Evolutionary conservation across 345 rosid genomes (phyloP).

Genomic region (Adansonia digitata): DNA sequence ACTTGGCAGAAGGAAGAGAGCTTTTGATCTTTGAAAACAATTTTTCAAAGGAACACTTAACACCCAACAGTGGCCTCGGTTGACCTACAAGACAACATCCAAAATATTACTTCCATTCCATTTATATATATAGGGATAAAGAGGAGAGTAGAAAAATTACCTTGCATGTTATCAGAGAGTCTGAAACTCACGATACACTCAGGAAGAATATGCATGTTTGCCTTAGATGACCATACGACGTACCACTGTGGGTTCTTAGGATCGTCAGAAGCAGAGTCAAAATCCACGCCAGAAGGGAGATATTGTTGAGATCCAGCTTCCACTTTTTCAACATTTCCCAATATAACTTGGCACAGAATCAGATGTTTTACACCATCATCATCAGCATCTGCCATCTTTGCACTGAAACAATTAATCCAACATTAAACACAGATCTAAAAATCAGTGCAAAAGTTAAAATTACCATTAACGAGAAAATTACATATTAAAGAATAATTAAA

Average conservation of each 20-base stretch:
- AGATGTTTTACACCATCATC: slow-evolving; percentile 40
- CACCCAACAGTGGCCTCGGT: background rate
- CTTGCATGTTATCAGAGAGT: slow-evolving; percentile 13
- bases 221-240: slow-evolving; percentile 37
- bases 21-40: slow-evolving; percentile 30
- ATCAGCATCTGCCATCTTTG: slow-evolving; percentile 27
- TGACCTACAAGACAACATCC: slow-evolving; percentile 16
- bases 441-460: background rate
- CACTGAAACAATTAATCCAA: slow-evolving; percentile 21
- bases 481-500: background rate
- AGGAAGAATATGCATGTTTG: slow-evolving; percentile 38
- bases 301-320: slow-evolving; percentile 32
- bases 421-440: background rate
- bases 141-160: slow-evolving; percentile 13
- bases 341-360: slow-evolving; percentile 35
- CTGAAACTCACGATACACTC: slow-evolving; percentile 43
- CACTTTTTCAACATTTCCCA: slow-evolving; percentile 41
- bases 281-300: slow-evolving; percentile 25
- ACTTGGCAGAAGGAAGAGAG: slow-evolving; percentile 27
- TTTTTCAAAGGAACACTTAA: slow-evolving; percentile 21
- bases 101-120: background rate
- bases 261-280: slow-evolving; percentile 41
- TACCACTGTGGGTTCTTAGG: slow-evolving; percentile 30
- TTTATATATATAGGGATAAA: background rate
- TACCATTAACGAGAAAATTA: too few species aligned